phyloP scores from a whole-genome alignment of 768 basidiomycete species.

The Russula compacta region DNA sequence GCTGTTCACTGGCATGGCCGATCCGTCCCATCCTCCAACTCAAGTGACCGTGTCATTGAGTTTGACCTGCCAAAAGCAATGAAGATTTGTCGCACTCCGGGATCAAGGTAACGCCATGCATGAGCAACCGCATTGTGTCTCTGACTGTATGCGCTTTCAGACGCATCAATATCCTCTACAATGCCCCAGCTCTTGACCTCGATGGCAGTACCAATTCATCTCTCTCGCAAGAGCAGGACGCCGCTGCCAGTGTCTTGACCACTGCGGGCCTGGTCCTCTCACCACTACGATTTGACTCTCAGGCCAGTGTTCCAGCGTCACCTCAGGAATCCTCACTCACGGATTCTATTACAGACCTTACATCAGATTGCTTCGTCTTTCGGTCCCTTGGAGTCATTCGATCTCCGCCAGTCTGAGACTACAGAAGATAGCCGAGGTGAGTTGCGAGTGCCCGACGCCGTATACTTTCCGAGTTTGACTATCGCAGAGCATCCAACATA shows the following conservation, averaged over 20 bases:
- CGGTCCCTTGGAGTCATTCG: conserved; percentile 54
- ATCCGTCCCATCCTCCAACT: conserved; percentile 12
- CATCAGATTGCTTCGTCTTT: conserved; percentile 47
- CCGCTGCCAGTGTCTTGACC: conserved; percentile 21
- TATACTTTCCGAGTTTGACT: not conserved
- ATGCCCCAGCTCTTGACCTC: not conserved
- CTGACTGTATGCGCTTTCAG: conserved; percentile 28
- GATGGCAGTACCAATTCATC: not conserved
- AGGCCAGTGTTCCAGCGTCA: conserved; percentile 33
- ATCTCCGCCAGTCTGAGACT: conserved; percentile 22
- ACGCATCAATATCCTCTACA: conserved; percentile 10
- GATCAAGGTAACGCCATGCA: conserved; percentile 38
- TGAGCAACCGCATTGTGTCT: not conserved
- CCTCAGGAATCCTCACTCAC: not conserved
- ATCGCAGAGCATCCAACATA: not conserved
- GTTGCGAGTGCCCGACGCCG: not conserved
- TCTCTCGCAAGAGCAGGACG: conserved; percentile 13
- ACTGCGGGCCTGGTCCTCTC: conserved; percentile 37
- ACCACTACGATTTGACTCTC: conserved; percentile 51
- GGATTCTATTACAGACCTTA: conserved; percentile 35
- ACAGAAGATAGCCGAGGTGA: conserved; percentile 12
- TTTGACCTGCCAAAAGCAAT: conserved; percentile 47
- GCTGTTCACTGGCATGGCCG: conserved; percentile 10
- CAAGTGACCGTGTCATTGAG: conserved; percentile 20
- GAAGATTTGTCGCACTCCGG: conserved; percentile 45